phyloP scores from a whole-genome alignment of 176 grass and related monocot species.

The Carex scoparia region DNA sequence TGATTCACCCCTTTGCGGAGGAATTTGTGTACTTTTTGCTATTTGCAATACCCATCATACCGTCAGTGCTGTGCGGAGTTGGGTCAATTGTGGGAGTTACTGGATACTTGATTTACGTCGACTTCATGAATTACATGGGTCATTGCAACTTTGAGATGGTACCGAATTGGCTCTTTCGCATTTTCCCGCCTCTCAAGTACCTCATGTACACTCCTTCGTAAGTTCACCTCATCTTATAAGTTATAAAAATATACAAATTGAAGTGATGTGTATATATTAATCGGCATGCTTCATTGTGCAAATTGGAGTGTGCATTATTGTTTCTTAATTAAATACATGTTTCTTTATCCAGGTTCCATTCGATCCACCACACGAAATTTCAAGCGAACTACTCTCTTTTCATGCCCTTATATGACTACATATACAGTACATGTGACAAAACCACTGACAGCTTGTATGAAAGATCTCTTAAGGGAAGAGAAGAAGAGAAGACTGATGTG shows the following conservation, averaged over 20 bases:
- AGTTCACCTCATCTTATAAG: slow-evolving; percentile 18
- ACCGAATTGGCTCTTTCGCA: slow-evolving; percentile 58
- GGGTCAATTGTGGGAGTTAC: slow-evolving; percentile 35
- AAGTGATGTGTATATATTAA: neutral
- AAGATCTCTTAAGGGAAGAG: slow-evolving; percentile 51
- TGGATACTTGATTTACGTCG: slow-evolving; percentile 51
- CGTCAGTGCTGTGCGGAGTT: slow-evolving; percentile 17
- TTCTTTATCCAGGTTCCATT: slow-evolving; percentile 56
- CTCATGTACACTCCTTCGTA: slow-evolving; percentile 98
- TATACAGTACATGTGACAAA: slow-evolving; percentile 79
- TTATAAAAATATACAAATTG: neutral
- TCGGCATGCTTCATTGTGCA: neutral
- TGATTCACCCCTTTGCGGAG: slow-evolving; percentile 90
- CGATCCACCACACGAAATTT: slow-evolving; percentile 89
- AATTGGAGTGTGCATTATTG: neutral
- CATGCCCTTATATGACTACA: slow-evolving; percentile 98
- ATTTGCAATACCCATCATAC: slow-evolving; percentile 54
- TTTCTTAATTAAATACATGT: neutral
- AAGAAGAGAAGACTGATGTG: slow-evolving; percentile 41
- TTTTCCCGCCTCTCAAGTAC: slow-evolving; percentile 83
- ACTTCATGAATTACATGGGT: slow-evolving; percentile 97
- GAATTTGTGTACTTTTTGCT: slow-evolving; percentile 54
- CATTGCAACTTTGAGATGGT: slow-evolving; percentile 95
- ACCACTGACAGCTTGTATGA: slow-evolving; percentile 55
- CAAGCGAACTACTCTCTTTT: slow-evolving; percentile 82